Base-by-base conservation (phyloP, 2,329 filamentous ascomycete species). In the Aspergillus brasiliensis region DNA sequence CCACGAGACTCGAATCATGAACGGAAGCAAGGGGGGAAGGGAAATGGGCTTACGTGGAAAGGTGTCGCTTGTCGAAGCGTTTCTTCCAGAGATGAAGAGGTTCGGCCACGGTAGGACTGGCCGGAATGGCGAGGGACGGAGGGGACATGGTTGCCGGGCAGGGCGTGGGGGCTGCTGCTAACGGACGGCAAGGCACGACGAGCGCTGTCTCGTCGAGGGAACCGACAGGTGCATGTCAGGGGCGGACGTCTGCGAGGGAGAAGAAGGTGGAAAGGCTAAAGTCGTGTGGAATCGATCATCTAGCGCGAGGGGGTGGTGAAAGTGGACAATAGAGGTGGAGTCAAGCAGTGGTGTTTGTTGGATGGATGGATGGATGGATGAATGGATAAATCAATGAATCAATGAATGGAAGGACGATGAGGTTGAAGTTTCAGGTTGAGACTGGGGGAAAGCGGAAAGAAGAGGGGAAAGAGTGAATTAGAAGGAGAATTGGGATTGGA, bases 11-110 rank as follows among this genome's bases (percentile, higher is more conserved):
- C 31, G 11, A 34, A 34, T 34, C 31, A 15, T 34, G 11, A 34
- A 11, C 15, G 44, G 11, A 51, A 19, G 23, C 21, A 23, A 23
- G 42, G 21, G 1, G 46, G 25, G n/a, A n/a, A n/a, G n/a, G 25
- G 23, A 53, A 13, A 34, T 15, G n/a, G 15, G 64, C 71, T 59
- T 69, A 74, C 72, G 66, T 56, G 5, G 71, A 69, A 44, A 70
- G 65, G 54, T 65, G 64, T 57, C 71, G 71, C 55, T 68, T 68
- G 47, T 74, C 71, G 57, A 68, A 73, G 51, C 70, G 68, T 55
- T 62, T 66, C 54, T 66, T 67, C 70, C 71, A 72, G 48, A 64
- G 58, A 52, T 57, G 57, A 37, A 56, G 56, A 19, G 59, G 51
- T 42, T 66, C 63, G 47, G 23, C 44, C 31, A 55, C 21, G 21